phyloP scores from a whole-genome alignment of 2,329 filamentous ascomycete genomes.

The Botrytis porri region DNA sequence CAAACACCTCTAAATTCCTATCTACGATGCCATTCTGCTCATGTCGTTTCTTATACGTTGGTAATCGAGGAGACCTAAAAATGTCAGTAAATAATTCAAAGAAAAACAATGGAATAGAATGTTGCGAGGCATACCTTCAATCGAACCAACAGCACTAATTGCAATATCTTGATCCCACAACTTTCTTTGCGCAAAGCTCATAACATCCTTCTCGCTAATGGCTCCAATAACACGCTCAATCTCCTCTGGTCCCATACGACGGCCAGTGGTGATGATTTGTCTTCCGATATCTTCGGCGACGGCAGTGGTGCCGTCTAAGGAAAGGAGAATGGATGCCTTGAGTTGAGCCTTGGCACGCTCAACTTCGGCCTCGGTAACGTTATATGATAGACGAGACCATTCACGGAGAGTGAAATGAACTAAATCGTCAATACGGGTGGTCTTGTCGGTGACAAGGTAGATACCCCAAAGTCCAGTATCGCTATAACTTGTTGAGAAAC shows the following conservation, averaged over 20 bases:
- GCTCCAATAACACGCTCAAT: constrained; percentile 87
- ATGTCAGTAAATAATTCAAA: constrained; percentile 6
- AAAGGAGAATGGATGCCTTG: constrained; percentile 96
- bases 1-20: constrained; percentile 24
- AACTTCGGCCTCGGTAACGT: constrained; percentile 83
- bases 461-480: constrained; percentile 99
- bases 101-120: background rate
- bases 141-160: constrained; percentile 85
- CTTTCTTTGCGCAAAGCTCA: constrained; percentile 92
- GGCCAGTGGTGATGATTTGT: constrained; percentile 96
- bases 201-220: constrained; percentile 94
- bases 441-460: constrained; percentile 92
- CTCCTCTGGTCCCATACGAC: constrained; percentile 85
- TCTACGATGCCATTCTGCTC: constrained; percentile 63
- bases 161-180: constrained; percentile 98
- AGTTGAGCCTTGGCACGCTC: constrained; percentile 99
- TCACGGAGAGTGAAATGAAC: constrained; percentile 98
- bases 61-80: constrained; percentile 62
- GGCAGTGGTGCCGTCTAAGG: constrained; percentile 94
- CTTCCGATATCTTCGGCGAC: constrained; percentile 98
- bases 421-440: constrained; percentile 85
- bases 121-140: constrained; percentile 61
- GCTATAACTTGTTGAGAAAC: constrained; percentile 98
- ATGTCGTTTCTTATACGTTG: constrained; percentile 72
- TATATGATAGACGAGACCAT: constrained; percentile 92